Evolutionary conservation across 805 yeast species (phyloP), one percentile per base, ranked within the genome.

Genomic region (Cyberlindnera xylosilytica): DNA sequence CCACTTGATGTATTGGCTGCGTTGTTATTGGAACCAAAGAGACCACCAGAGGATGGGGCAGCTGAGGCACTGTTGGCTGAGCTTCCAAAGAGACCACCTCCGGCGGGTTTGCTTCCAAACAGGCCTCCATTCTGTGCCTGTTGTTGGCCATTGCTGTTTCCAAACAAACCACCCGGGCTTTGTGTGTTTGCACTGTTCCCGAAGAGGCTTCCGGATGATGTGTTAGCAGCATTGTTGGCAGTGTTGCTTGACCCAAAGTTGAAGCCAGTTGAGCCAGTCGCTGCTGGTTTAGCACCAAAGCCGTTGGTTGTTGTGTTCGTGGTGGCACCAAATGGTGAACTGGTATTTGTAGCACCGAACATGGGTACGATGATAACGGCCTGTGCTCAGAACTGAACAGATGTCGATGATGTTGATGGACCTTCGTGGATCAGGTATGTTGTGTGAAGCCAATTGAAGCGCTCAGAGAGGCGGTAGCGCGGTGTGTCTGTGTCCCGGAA

Each of bases 11-110:
- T 29, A 19, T 29, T 9, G 43, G 43, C 44, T 23, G 37, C 33
- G 31, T 57, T 57, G 38, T 62, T 62, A 38, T 47, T 39, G 22
- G n/a, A n/a, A n/a, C 49, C 56, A 44, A 52, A 54, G 1, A 54
- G 42, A 3, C 57, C 56, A 29, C 46, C 49, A 6, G 32, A 15
- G 19, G 49, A 16, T 13, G 35, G 29, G 2, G 35, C 19, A 10
- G 37, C 18, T 11, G 35, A 11, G 15, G 35, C 24, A 12, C n/a
- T 26, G 13, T 22, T 34, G 17, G 20, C 22, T 26, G 28, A 36
- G 38, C 29, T 39, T 4, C 47, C 47, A 37, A 44, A 44, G 20
- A 44, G 44, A 16, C 47, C 44, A 2, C 41, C 38, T 10, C 45
- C 42, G 10, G 31, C 37, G 13, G n/a, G 34, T 28, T 30, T 40